phyloP scores from a whole-genome alignment of 1,284 basidiomycete species.

The Cryptococcus sp. region DNA sequence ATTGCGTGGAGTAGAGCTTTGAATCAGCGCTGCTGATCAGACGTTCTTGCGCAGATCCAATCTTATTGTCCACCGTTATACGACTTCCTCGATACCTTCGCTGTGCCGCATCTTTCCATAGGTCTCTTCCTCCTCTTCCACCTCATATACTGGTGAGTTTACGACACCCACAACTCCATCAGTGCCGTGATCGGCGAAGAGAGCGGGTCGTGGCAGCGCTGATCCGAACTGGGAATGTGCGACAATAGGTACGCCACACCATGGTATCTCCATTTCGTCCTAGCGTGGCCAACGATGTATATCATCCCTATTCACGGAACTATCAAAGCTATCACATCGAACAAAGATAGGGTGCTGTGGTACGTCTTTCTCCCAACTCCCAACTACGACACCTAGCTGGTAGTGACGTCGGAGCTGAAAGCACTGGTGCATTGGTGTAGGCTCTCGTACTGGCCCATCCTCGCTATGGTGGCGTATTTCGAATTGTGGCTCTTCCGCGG shows the following conservation, averaged over 20 bases:
- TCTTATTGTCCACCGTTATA: slow-evolving; percentile 28
- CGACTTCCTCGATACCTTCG: slow-evolving; percentile 32
- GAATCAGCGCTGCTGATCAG: not conserved
- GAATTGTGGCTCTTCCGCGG: slow-evolving; percentile 35
- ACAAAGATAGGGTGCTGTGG: slow-evolving; percentile 28
- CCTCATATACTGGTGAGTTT: slow-evolving; percentile 30
- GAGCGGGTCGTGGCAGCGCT: not conserved
- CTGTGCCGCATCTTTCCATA: slow-evolving; percentile 27
- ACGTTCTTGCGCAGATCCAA: slow-evolving; percentile 25
- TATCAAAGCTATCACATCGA: slow-evolving; percentile 18
- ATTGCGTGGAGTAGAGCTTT: no score
- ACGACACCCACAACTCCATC: not conserved
- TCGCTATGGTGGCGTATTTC: slow-evolving; percentile 34
- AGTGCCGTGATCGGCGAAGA: not conserved
- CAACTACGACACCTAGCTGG: not conserved
- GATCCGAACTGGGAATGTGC: not conserved
- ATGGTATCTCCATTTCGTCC: slow-evolving; percentile 35
- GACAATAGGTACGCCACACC: slow-evolving; percentile 26
- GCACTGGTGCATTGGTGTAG: slow-evolving; percentile 10
- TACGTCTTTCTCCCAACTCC: slow-evolving; percentile 8
- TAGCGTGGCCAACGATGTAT: slow-evolving; percentile 30
- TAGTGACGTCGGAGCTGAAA: not conserved
- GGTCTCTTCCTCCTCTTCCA: slow-evolving; percentile 26
- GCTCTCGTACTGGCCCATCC: slow-evolving; percentile 33
- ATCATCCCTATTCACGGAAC: slow-evolving; percentile 28